Evolutionary conservation across 164 flowering plant genomes (phyloP).

Genomic region (Brasenia schreberi): DNA sequence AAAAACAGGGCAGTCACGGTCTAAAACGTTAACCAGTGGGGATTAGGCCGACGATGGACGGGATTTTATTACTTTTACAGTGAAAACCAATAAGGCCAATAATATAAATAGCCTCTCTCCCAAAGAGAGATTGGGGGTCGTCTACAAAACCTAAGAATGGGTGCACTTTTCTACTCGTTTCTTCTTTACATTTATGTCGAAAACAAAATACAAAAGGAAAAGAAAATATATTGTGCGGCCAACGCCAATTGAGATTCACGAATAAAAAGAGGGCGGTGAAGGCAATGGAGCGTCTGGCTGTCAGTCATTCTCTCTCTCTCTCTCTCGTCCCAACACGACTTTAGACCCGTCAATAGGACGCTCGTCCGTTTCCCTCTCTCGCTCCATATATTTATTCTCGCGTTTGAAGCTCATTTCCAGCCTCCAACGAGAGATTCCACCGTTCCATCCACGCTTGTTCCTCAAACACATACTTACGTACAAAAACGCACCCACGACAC

Average conservation of each 20-base stretch:
- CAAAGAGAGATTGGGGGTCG: too few species aligned
- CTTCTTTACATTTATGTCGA: neutral
- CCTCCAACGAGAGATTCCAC: neutral
- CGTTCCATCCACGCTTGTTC: neutral
- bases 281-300: neutral
- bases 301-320: neutral
- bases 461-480: neutral
- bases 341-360: neutral
- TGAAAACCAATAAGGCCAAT: too few species aligned
- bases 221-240: neutral
- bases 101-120: too few species aligned
- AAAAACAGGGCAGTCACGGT: too few species aligned
- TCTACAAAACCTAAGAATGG: too few species aligned
- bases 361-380: neutral
- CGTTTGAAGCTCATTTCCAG: neutral
- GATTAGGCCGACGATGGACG: too few species aligned
- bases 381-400: too few species aligned
- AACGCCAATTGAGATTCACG: neutral
- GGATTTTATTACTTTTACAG: too few species aligned
- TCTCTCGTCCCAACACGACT: constrained; percentile 1
- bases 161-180: constrained; percentile 8
- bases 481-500: neutral
- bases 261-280: neutral
- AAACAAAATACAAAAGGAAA: neutral
- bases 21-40: too few species aligned